Conservation (phyloP, 257 asterid genomes). For the Henckelia pumila region DNA sequence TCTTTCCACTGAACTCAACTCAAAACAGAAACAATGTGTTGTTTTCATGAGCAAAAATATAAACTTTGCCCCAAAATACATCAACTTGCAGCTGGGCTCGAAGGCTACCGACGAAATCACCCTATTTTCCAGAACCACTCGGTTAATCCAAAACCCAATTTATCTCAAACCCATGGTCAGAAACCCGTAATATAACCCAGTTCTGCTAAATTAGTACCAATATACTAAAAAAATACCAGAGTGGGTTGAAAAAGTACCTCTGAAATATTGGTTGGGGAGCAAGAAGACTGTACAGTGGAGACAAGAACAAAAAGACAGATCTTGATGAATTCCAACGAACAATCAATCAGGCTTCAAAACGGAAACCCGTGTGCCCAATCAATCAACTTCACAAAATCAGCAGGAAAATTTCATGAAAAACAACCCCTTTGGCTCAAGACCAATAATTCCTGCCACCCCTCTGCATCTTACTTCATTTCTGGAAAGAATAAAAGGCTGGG, state of each 20-base stretch:
- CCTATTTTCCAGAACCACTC: background rate
- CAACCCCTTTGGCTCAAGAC: slow-evolving; percentile 21
- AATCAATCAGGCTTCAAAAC: slow-evolving; percentile 28
- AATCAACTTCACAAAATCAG: slow-evolving; percentile 32
- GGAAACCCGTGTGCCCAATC: slow-evolving; percentile 34
- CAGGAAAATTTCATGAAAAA: slow-evolving; percentile 23
- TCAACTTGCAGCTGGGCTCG: background rate
- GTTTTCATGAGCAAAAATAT: slow-evolving; percentile 4
- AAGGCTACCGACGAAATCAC: slow-evolving; percentile 10
- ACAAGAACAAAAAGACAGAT: slow-evolving; percentile 34
- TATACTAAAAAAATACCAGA: background rate
- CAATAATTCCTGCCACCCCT: slow-evolving; percentile 43
- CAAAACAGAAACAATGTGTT: slow-evolving; percentile 14
- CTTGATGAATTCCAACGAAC: slow-evolving; percentile 42
- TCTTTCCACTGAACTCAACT: background rate
- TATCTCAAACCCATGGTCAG: background rate
- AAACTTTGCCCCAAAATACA: background rate
- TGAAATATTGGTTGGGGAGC: slow-evolving; percentile 28
- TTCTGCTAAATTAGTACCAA: slow-evolving; percentile 3
- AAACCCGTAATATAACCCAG: background rate
- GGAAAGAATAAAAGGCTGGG: slow-evolving; percentile 29
- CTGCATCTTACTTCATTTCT: slow-evolving; percentile 42
- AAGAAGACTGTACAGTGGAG: slow-evolving; percentile 30
- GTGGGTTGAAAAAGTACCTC: slow-evolving; percentile 27
- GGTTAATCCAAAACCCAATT: background rate